Evolutionary conservation across 495 filamentous ascomycete species (phyloP).

Genomic region (Cercophora sp.): DNA sequence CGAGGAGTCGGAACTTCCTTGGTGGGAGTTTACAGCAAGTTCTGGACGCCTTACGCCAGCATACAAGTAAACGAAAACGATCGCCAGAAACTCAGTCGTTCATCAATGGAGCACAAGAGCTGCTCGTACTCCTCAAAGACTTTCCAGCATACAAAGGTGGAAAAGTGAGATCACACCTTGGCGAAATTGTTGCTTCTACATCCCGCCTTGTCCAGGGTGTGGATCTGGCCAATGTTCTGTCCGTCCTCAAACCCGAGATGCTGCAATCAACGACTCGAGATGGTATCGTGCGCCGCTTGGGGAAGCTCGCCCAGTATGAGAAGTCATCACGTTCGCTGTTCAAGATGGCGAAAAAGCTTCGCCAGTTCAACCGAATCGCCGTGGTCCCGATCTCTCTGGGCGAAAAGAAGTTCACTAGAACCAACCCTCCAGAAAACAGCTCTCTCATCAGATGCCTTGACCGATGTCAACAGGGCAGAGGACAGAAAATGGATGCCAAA

Average conservation of each 20-base stretch:
- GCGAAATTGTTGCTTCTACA: background rate
- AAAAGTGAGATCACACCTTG: too few relatives aligned
- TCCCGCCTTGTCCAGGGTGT: background rate
- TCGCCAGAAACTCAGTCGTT: constrained; percentile 5
- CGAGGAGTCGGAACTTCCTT: background rate
- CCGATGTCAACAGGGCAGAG: constrained; percentile 1
- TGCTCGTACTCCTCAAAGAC: background rate
- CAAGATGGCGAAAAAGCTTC: constrained; percentile 24
- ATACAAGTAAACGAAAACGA: background rate
- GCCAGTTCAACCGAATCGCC: constrained; percentile 21
- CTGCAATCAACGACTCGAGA: constrained; percentile 12
- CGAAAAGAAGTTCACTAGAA: constrained; percentile 18
- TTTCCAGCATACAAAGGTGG: too few relatives aligned
- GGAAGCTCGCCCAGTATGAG: constrained; percentile 35
- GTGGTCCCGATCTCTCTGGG: constrained; percentile 25
- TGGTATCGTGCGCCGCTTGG: constrained; percentile 26
- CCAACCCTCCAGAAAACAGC: constrained; percentile 5
- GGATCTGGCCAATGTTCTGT: background rate
- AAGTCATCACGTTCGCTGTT: constrained; percentile 30
- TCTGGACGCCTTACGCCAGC: background rate
- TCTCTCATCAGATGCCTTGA: background rate
- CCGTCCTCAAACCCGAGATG: background rate
- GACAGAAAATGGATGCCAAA: background rate
- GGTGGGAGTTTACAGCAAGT: background rate
- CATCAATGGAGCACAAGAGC: background rate